Evolutionary conservation across 176 grass and related monocot species (phyloP).

Genomic region (Musa itinerans): DNA sequence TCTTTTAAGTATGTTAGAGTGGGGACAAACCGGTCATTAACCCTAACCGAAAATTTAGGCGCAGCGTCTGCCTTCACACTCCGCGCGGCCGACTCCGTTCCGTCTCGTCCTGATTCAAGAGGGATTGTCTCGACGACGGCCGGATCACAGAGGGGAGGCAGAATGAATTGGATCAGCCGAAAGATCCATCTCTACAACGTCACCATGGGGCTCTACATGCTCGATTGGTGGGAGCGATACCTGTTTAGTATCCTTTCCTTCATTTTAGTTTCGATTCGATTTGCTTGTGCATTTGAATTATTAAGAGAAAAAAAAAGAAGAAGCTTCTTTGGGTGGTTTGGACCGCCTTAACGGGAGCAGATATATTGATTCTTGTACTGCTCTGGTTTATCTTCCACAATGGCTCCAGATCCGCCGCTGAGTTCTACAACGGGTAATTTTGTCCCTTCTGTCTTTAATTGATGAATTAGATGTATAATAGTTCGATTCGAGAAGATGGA

Average conservation of each 20-base stretch:
- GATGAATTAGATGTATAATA: not conserved
- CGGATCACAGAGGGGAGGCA: not conserved
- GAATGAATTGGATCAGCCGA: conserved; percentile 31
- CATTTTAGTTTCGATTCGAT: not conserved
- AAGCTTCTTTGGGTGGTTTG: not conserved
- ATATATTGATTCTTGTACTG: conserved; percentile 61
- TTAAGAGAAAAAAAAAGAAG: not conserved
- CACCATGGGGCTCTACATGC: conserved; percentile 26
- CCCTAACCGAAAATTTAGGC: too few relatives aligned
- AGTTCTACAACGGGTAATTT: conserved; percentile 52
- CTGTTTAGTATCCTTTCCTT: conserved; percentile 40
- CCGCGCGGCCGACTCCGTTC: too few relatives aligned
- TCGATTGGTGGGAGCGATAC: conserved; percentile 39
- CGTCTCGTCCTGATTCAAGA: too few relatives aligned
- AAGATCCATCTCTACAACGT: conserved; percentile 41
- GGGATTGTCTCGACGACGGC: too few relatives aligned
- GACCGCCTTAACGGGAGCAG: conserved; percentile 30
- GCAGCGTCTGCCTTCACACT: too few relatives aligned
- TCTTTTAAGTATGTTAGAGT: too few relatives aligned
- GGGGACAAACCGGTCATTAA: too few relatives aligned
- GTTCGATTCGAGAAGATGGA: too few relatives aligned
- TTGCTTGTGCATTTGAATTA: not conserved
- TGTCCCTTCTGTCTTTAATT: not conserved
- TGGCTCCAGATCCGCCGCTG: conserved; percentile 44
- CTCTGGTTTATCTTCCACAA: conserved; percentile 82